Percentiles rank a stretch among this genome's conserved stretches.
phyloP scores from a whole-genome alignment of 2,329 filamentous ascomycete species.

The Metarhizium humberi region DNA sequence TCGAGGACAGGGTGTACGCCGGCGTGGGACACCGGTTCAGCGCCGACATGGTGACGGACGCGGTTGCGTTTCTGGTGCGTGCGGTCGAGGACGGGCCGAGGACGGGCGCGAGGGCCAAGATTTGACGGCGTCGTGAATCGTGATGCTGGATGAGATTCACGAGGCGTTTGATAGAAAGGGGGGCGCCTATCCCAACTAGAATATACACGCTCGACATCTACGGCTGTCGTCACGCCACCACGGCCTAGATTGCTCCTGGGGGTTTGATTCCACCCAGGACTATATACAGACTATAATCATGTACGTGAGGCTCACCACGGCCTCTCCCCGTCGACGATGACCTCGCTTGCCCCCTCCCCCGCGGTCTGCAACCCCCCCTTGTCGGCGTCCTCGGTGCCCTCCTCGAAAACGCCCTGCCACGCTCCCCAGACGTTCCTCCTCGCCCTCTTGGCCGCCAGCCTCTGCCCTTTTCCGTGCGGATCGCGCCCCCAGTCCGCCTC shows the following conservation, averaged over 20 bases:
- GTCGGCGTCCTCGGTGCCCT: conserved; percentile 18
- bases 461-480: conserved; percentile 38
- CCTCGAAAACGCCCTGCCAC: conserved; percentile 34
- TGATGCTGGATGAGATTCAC: background rate
- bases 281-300: too few species aligned
- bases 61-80: conserved; percentile 52
- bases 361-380: conserved; percentile 29
- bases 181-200: too few species aligned
- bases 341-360: conserved; percentile 25
- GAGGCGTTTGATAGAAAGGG: background rate
- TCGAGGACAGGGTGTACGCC: conserved; percentile 60
- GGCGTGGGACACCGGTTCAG: conserved; percentile 63
- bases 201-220: too few species aligned
- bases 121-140: conserved; percentile 8
- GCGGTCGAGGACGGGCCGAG: conserved; percentile 26
- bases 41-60: conserved; percentile 55
- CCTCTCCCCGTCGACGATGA: conserved; percentile 27
- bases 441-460: conserved; percentile 37
- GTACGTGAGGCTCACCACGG: conserved; percentile 25
- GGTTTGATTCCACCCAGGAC: too few species aligned
- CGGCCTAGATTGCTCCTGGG: too few species aligned
- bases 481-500: conserved; percentile 40
- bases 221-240: too few species aligned
- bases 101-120: conserved; percentile 21
- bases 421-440: conserved; percentile 40